These are phyloP conservation scores for Tilletiaria anomala DNA, from an alignment of 1,284 basidiomycete species.

Conservation along the genomic window DNA sequence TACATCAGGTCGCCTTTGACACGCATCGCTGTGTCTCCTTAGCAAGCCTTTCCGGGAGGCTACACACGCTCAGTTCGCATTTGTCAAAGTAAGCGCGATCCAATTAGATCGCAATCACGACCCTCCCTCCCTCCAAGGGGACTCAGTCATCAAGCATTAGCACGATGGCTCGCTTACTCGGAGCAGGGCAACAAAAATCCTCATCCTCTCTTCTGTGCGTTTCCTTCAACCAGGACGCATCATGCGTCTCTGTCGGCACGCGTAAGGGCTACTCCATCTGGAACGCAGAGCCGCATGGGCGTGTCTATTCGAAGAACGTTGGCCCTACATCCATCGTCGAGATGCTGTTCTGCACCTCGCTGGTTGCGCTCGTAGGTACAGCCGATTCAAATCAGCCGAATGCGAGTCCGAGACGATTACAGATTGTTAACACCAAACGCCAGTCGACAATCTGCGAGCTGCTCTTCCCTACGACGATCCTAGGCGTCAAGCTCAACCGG, in stretches of 20 bases:
- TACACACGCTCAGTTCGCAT: too few species aligned
- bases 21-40: too few species aligned
- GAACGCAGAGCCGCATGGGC: conserved; percentile 93
- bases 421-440: conserved; percentile 88
- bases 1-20: too few species aligned
- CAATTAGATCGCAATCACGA: too few species aligned
- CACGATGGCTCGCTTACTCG: conserved; percentile 2
- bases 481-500: conserved; percentile 89
- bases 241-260: conserved; percentile 85
- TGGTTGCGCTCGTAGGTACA: conserved; percentile 88
- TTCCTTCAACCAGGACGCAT: conserved; percentile 40
- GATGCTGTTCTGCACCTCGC: conserved; percentile 97
- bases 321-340: conserved; percentile 89
- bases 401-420: conserved; percentile 68
- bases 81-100: too few species aligned
- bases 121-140: too few species aligned
- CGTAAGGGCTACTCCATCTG: conserved; percentile 90
- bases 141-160: too few species aligned
- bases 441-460: conserved; percentile 99
- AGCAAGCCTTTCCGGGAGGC: too few species aligned
- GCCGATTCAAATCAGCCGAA: conserved; percentile 56
- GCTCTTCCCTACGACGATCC: conserved; percentile 85
- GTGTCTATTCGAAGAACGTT: conserved; percentile 68
- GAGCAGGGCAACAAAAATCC: neutral
- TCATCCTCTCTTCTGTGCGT: conserved; percentile 15